A percentile compares a stretch with the other conserved stretches of the same genome.
Evolutionary conservation across 768 basidiomycete species (phyloP).

Genomic region (Dentipellis sp.): DNA sequence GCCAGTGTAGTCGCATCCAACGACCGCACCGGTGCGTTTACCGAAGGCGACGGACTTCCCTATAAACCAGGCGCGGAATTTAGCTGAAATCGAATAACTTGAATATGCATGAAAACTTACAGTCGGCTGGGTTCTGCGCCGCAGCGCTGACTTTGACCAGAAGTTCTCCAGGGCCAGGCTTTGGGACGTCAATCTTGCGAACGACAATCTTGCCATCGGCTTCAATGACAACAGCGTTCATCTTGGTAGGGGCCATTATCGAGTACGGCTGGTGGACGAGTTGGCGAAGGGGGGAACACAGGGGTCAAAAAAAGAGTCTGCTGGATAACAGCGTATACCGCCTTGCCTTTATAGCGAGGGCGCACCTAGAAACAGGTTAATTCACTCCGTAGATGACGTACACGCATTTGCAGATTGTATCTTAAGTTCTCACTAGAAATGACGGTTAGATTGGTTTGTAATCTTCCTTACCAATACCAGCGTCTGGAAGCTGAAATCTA

Average conservation of each 20-base stretch:
- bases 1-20: constrained; percentile 12
- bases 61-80: not conserved
- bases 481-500: no score
- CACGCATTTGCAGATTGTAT: no score
- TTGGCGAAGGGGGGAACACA: no score
- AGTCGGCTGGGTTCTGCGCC: constrained; percentile 2
- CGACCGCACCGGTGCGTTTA: not conserved
- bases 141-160: constrained; percentile 2
- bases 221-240: not conserved
- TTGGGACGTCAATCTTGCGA: not conserved
- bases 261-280: no score
- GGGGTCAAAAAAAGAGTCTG: no score
- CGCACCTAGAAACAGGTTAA: no score
- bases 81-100: not conserved
- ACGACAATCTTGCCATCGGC: not conserved
- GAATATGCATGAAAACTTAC: not conserved
- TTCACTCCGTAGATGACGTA: no score
- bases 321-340: no score
- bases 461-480: no score
- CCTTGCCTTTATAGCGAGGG: no score
- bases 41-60: not conserved
- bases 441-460: no score
- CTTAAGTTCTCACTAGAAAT: no score
- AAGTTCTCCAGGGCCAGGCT: not conserved
- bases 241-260: not conserved